Base-by-base conservation (phyloP, 805 yeast species). In the Starmerella stigmatis region DNA sequence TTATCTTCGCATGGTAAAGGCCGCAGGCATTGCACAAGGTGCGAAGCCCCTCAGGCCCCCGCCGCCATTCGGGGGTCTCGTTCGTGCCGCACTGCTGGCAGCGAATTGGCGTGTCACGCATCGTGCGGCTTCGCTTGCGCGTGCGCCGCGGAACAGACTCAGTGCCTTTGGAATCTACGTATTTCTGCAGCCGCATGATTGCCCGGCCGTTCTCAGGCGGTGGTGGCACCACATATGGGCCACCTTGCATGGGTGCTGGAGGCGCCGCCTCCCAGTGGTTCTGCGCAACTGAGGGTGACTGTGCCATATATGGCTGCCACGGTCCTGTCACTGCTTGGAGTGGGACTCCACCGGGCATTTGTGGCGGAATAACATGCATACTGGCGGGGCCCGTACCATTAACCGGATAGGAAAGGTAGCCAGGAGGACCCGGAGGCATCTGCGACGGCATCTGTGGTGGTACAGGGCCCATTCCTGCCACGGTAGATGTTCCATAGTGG, bases 11-110 rank as follows among this genome's bases (percentile, higher is more conserved):
- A 59, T 76, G 82, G 58, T 72, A 79, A 32, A 83, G 63, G 0
- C 94, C 94, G 60, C 94, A 83, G 1, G 92, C 92, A 60, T 83
- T 84, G 63, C 94, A 83, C 41, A 83, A 63, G 0, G 86, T 79
- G 31, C 86, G 66, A 12, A 76, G 75, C 2, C 92, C 94, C 44
- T 73, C 73, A 1, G 94, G 92, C 0, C 92, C 92, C 37, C 80
- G 71, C 44, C 94, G 65, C 94, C 94, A 83, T 60, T 83, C 92
- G 0, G 92, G 92, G 0, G 94, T 81, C 37, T 73, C 75, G 7
- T 58, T 62, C 4, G 71, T 67, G n/a, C 69, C 70, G 55, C 83
- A 78, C 47, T 73, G 70, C 33, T 66, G 68, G 53, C 74, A 70
- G 22, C 46, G 45, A 19, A 56, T 50, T 9, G 36, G 49, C 34